These are phyloP conservation scores for Botrytis aclada DNA, from an alignment of 2,329 filamentous ascomycete genomes.

Conservation along the genomic window DNA sequence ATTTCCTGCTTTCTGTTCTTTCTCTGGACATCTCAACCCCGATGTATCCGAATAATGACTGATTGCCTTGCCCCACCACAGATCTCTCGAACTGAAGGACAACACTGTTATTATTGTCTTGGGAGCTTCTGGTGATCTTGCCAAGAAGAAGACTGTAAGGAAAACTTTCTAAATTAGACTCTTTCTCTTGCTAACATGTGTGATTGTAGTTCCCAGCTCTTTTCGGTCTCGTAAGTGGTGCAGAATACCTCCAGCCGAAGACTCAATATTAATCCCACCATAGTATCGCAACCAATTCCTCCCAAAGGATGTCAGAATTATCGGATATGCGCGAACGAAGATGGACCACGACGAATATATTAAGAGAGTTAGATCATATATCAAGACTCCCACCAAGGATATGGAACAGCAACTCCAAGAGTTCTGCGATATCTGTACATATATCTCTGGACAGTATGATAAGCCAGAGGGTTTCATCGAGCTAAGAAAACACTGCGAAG, in stretches of 20 bases:
- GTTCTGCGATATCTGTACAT: conserved; percentile 84
- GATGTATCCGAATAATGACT: conserved; percentile 39
- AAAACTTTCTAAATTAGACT: background rate
- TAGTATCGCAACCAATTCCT: conserved; percentile 99
- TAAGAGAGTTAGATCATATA: conserved; percentile 92
- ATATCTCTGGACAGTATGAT: conserved; percentile 97
- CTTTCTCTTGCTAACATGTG: conserved; percentile 25
- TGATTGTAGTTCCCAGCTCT: conserved; percentile 81
- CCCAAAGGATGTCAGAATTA: conserved; percentile 90
- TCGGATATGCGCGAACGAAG: conserved; percentile 98
- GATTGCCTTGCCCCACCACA: conserved; percentile 41
- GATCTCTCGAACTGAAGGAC: conserved; percentile 92
- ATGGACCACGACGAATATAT: conserved; percentile 98
- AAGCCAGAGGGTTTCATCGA: conserved; percentile 89
- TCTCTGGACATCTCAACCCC: background rate
- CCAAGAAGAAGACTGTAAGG: conserved; percentile 97
- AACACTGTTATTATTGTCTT: conserved; percentile 97
- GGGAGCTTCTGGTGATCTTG: conserved; percentile 93
- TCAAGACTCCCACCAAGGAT: conserved; percentile 98
- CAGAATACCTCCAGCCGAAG: background rate
- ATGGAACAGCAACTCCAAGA: conserved; percentile 92
- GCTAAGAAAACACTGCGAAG: conserved; percentile 80
- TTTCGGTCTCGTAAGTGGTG: conserved; percentile 82
- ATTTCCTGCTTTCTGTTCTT: background rate
- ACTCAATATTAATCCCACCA: conserved; percentile 24